Conservation (phyloP, 2,329 filamentous ascomycete genomes). For the Mycosphaerella arachidis region DNA sequence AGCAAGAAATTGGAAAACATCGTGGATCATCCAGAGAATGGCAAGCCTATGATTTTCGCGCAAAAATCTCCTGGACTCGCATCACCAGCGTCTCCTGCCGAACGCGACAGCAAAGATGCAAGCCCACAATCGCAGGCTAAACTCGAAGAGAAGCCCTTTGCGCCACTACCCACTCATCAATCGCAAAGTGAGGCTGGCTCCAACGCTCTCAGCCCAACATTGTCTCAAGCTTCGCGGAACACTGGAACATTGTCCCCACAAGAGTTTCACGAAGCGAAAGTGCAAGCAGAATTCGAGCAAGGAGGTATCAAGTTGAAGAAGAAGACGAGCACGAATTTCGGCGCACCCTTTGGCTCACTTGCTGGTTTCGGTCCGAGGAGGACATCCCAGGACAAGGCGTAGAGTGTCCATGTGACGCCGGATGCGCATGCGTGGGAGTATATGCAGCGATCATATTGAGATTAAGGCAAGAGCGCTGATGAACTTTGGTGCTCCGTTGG, state of each 20-base stretch:
- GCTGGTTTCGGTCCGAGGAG: constrained; percentile 27
- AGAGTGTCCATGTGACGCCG: neutral
- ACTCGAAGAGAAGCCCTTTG: constrained; percentile 8
- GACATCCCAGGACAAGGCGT: constrained; percentile 17
- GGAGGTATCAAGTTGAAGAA: constrained; percentile 36
- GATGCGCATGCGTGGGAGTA: neutral
- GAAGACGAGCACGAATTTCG: constrained; percentile 35
- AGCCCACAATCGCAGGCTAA: constrained; percentile 4
- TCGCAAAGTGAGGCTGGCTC: constrained; percentile 13
- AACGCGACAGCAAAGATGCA: constrained; percentile 1
- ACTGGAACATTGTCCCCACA: constrained; percentile 19
- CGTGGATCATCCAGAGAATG: constrained; percentile 29
- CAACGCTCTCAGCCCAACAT: constrained; percentile 15
- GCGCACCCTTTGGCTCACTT: constrained; percentile 33
- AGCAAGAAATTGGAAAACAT: constrained; percentile 31
- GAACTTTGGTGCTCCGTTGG: neutral
- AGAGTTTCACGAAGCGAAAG: constrained; percentile 23
- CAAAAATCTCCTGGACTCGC: constrained; percentile 28
- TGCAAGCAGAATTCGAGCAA: constrained; percentile 28
- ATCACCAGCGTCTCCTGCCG: constrained; percentile 20
- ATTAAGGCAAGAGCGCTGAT: neutral
- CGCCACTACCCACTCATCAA: constrained; percentile 8
- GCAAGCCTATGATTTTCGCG: constrained; percentile 28
- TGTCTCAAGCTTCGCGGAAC: constrained; percentile 8
- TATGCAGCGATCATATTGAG: neutral